Conservation (phyloP, 148 eudicot species). For the Chenopodium quinoa region DNA sequence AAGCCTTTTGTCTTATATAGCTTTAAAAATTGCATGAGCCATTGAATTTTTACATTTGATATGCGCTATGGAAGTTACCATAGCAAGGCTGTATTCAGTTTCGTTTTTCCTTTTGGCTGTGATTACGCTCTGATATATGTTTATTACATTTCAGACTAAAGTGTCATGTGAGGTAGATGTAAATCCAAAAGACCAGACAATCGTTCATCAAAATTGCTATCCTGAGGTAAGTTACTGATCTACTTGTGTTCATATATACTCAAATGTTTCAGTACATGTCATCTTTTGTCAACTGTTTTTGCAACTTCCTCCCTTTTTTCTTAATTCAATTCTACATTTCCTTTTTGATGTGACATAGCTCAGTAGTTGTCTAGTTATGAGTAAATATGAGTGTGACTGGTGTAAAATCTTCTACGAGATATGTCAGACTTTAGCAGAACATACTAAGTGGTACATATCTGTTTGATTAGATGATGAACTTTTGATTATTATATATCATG, state of each 20-base stretch:
- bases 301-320: background rate
- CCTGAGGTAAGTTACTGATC: conserved; percentile 40
- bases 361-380: background rate
- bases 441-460: background rate
- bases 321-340: background rate
- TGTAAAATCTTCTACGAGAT: background rate
- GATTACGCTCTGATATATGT: background rate
- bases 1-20: background rate
- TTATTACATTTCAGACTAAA: conserved; percentile 32
- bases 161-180: conserved; percentile 51
- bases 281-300: background rate
- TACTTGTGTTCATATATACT: background rate
- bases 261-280: background rate
- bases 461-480: background rate
- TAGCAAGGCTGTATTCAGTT: background rate
- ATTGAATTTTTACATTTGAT: background rate
- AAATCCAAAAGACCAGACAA: conserved; percentile 46
- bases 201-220: conserved; percentile 52
- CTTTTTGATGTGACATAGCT: background rate
- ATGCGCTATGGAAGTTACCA: background rate
- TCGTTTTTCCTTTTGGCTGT: background rate
- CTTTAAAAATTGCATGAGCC: background rate
- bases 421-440: too few species aligned
- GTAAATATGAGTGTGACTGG: background rate
- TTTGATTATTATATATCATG: background rate